phyloP scores from a whole-genome alignment of 176 grass and related monocot species.

The Carex kokanica region DNA sequence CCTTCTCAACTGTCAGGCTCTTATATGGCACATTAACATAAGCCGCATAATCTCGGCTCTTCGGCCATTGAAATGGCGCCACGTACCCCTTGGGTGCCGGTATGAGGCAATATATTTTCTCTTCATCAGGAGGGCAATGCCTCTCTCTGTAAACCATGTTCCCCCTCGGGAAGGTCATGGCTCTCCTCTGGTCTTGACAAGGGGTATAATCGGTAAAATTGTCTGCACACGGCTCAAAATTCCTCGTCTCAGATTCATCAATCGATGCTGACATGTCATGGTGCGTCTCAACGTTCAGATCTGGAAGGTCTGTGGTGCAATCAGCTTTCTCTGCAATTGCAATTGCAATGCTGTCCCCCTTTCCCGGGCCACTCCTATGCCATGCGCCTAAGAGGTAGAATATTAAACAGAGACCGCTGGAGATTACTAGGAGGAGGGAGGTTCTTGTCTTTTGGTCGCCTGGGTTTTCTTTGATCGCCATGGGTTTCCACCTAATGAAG shows the following conservation, averaged over 20 bases:
- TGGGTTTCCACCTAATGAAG: slow-evolving; percentile 1
- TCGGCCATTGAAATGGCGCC: slow-evolving; percentile 84
- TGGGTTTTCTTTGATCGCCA: slow-evolving; percentile 57
- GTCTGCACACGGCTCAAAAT: slow-evolving; percentile 50
- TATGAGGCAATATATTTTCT: slow-evolving; percentile 73
- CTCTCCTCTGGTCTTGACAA: slow-evolving; percentile 79
- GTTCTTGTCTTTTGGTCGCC: slow-evolving; percentile 45
- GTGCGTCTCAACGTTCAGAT: slow-evolving; percentile 64
- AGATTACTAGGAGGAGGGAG: slow-evolving; percentile 51
- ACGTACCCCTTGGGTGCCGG: slow-evolving; percentile 66
- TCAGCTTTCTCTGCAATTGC: slow-evolving; percentile 39
- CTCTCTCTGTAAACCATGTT: slow-evolving; percentile 94
- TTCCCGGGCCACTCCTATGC: slow-evolving; percentile 73
- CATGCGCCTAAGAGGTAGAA: slow-evolving; percentile 80
- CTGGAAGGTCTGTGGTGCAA: not conserved
- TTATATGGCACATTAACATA: slow-evolving; percentile 95
- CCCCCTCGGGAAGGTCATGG: slow-evolving; percentile 69
- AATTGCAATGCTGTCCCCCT: slow-evolving; percentile 63
- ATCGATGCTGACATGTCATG: slow-evolving; percentile 24
- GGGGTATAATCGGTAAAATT: slow-evolving; percentile 79
- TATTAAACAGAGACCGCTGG: slow-evolving; percentile 60
- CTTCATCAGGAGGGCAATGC: slow-evolving; percentile 61
- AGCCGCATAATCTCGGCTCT: slow-evolving; percentile 70
- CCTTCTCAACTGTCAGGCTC: slow-evolving; percentile 94
- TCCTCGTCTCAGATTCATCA: not conserved